Percentiles rank a stretch among this genome's conserved stretches.
phyloP scores from a whole-genome alignment of 202 grass and related monocot genomes.

The Miscanthus sacchariflorus region DNA sequence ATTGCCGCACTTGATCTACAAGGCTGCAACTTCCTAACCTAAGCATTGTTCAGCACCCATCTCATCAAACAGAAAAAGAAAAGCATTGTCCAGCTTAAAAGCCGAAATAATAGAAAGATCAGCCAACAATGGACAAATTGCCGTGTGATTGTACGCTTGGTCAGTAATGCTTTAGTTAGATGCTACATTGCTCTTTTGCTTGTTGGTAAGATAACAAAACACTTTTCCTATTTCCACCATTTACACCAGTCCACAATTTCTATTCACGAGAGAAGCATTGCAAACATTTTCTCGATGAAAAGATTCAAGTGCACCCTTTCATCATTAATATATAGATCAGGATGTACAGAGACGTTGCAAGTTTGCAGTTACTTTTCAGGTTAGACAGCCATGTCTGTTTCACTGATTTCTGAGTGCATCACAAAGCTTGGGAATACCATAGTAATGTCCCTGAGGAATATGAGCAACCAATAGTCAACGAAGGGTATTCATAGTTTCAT shows the following conservation, averaged over 20 bases:
- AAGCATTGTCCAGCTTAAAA: background rate
- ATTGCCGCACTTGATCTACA: background rate
- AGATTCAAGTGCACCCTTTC: background rate
- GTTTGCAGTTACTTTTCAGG: constrained; percentile 1
- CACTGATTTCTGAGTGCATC: constrained; percentile 50
- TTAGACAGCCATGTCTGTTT: constrained; percentile 42
- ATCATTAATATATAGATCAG: background rate
- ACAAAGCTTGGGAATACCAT: constrained; percentile 59
- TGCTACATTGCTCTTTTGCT: background rate
- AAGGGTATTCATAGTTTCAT: background rate
- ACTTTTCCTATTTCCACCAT: background rate
- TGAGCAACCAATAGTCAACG: background rate
- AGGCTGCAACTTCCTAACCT: background rate
- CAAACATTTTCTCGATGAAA: background rate
- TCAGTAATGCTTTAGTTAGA: constrained; percentile 15
- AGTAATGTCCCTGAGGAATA: constrained; percentile 46
- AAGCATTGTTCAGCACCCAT: background rate
- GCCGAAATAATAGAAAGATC: background rate
- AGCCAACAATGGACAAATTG: background rate
- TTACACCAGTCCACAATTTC: background rate
- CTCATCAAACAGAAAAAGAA: background rate
- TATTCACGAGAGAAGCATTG: background rate
- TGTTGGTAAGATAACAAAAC: background rate
- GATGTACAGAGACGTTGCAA: background rate
- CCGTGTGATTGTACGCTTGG: background rate